Base-by-base conservation (phyloP, 2,329 filamentous ascomycete genomes). In the Penicillium paneum region DNA sequence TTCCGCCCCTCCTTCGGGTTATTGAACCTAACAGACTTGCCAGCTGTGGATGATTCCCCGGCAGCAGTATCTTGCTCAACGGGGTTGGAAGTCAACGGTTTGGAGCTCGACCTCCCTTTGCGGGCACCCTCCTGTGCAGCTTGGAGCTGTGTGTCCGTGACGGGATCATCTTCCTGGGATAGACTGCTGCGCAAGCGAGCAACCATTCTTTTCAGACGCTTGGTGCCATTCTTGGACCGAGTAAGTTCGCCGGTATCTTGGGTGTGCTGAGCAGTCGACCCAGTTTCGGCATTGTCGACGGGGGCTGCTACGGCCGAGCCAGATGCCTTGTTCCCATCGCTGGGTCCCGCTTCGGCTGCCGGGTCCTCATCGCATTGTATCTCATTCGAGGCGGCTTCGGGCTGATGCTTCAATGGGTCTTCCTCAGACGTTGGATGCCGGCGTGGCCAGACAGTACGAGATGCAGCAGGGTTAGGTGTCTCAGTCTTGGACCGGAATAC, bases 1-100 rank as follows among this genome's bases (percentile, higher is more conserved):
- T 69, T 69, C 12, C 72, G 68, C 10, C 55, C 35, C 24, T 55
- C 42, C 5, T 66, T 58, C n/a, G 35, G 17, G 1, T 19, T 21
- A n/a, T 55, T 46, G 24, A 45, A 49, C 8, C 50, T 49, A n/a
- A 35, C 48, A 19, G 31, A 35, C 31, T 41, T 53, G 10, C 28
- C 21, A 49, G 19, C 3, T 24, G 41, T 39, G 15, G 17, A 42
- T 1, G n/a, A 10, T 15, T 19, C 32, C 17, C 12, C 31, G n/a
- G 51, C 35, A 21, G 21, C 5, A 1, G 55, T 38, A 34, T 46
- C 60, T 15, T 11, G 49, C 5, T 34, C 46, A 13, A 44, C 8
- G 1, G 52, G 52, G 28, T 50, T 54, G 15, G 46, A 40, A n/a
- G 21, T 24, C 21, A 53, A 41, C 13, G 50, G 43, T 34, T n/a